A percentile compares a stretch with the other conserved stretches of the same genome.
phyloP scores from a whole-genome alignment of 208 protist species.

The Jaenimonas drosophilae region DNA sequence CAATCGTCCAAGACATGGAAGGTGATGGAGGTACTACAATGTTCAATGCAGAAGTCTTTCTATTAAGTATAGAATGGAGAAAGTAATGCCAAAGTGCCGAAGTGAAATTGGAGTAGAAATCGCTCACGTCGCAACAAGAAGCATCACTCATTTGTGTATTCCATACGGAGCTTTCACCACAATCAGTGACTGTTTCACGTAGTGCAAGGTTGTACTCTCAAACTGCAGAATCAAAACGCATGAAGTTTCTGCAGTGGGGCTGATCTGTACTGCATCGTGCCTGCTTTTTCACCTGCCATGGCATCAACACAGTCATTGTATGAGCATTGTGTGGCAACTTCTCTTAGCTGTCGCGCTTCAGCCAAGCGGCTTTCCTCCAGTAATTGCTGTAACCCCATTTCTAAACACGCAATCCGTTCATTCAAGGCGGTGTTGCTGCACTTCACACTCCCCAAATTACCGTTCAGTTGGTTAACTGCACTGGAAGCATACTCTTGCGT shows the following conservation, averaged over 20 bases:
- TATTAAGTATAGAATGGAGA: constrained; percentile 10
- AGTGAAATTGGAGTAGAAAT: not conserved
- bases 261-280: too few species aligned
- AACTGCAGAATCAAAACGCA: too few species aligned
- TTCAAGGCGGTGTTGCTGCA: constrained; percentile 59
- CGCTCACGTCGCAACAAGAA: not conserved
- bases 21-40: constrained; percentile 5
- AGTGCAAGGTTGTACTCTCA: too few species aligned
- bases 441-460: constrained; percentile 51
- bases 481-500: constrained; percentile 43
- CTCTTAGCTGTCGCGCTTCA: constrained; percentile 21
- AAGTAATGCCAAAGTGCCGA: constrained; percentile 1
- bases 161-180: not conserved
- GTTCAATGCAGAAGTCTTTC: not conserved
- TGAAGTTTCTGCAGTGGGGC: too few species aligned
- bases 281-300: too few species aligned
- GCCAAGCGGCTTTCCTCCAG: constrained; percentile 49
- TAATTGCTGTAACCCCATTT: constrained; percentile 59
- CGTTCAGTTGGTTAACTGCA: constrained; percentile 64
- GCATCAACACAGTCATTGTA: too few species aligned
- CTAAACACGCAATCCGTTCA: constrained; percentile 69
- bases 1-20: constrained; percentile 50
- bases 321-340: too few species aligned
- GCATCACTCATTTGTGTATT: not conserved
- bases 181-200: not conserved